Percentiles rank a stretch among this genome's conserved stretches.
These are phyloP conservation scores for Yarrowia galli DNA, from an alignment of 1,139 yeast species.

Conservation along the genomic window DNA sequence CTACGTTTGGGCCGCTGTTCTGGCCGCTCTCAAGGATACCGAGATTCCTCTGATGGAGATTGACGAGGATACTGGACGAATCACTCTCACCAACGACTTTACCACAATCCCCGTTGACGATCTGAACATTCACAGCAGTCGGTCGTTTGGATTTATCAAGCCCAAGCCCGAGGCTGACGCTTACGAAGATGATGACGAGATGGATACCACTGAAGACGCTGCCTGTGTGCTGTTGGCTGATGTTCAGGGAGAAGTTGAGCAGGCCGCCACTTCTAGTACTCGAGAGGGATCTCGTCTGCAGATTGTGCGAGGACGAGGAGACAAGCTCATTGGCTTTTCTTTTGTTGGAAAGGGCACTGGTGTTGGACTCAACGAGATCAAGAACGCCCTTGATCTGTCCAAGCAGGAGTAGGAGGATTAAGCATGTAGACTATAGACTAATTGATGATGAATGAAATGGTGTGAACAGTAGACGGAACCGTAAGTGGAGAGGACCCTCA, in stretches of 20 bases:
- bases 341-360: slow-evolving; percentile 36
- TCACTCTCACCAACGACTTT: slow-evolving; percentile 43
- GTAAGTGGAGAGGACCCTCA: too few species aligned
- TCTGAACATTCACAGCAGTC: slow-evolving; percentile 14
- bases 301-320: slow-evolving; percentile 25
- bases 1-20: slow-evolving; percentile 72
- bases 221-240: slow-evolving; percentile 63
- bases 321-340: slow-evolving; percentile 26
- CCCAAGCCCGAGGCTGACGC: slow-evolving; percentile 24
- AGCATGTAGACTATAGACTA: slow-evolving; percentile 15
- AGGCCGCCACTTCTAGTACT: slow-evolving; percentile 48
- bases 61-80: slow-evolving; percentile 48
- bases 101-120: slow-evolving; percentile 44
- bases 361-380: slow-evolving; percentile 22
- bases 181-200: slow-evolving; percentile 53
- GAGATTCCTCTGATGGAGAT: slow-evolving; percentile 69
- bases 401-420: slow-evolving; percentile 13
- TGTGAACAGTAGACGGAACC: too few species aligned
- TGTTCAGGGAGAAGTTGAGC: slow-evolving; percentile 83
- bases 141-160: slow-evolving; percentile 20
- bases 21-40: slow-evolving; percentile 67
- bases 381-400: slow-evolving; percentile 28
- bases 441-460: not conserved
- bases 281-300: slow-evolving; percentile 29
- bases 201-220: slow-evolving; percentile 41